These are phyloP conservation scores for Lipomyces starkeyi DNA, from an alignment of 805 yeast genomes.

Conservation along the genomic window DNA sequence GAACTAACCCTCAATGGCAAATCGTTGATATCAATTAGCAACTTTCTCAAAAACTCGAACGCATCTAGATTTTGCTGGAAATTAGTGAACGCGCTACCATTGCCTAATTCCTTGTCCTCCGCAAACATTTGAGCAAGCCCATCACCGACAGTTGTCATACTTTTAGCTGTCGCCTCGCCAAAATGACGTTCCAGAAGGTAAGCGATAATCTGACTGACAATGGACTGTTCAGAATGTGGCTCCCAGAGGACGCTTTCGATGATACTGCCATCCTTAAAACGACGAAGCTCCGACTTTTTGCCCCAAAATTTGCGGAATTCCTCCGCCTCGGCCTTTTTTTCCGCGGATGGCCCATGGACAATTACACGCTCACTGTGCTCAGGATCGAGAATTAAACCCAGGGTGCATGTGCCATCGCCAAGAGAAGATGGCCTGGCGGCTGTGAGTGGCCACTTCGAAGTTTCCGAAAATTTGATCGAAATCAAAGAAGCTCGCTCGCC, in stretches of 20 bases:
- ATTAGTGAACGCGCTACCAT: conserved; percentile 22
- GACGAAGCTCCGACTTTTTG: conserved; percentile 76
- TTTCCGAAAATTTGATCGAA: conserved; percentile 44
- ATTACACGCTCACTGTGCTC: conserved; percentile 79
- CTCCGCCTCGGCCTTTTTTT: conserved; percentile 62
- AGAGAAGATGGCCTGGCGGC: conserved; percentile 36
- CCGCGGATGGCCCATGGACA: conserved; percentile 81
- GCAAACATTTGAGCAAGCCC: conserved; percentile 45
- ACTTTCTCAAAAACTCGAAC: conserved; percentile 58
- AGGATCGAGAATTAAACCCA: conserved; percentile 75
- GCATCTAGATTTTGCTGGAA: conserved; percentile 48
- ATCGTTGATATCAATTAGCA: conserved; percentile 55
- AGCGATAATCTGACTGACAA: conserved; percentile 67
- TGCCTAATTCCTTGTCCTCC: conserved; percentile 47
- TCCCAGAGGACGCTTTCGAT: conserved; percentile 91
- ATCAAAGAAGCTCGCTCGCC: conserved; percentile 48
- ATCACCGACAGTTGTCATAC: conserved; percentile 17
- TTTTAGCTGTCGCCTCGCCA: conserved; percentile 47
- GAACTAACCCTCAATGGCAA: conserved; percentile 76
- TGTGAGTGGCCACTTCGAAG: conserved; percentile 44
- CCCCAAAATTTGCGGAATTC: conserved; percentile 92
- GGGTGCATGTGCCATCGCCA: conserved; percentile 36
- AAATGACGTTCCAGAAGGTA: conserved; percentile 71
- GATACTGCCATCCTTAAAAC: conserved; percentile 91
- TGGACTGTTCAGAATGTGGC: conserved; percentile 50